phyloP scores from a whole-genome alignment of 2,329 filamentous ascomycete genomes.

The Teratosphaeria pseudoeucalypti region DNA sequence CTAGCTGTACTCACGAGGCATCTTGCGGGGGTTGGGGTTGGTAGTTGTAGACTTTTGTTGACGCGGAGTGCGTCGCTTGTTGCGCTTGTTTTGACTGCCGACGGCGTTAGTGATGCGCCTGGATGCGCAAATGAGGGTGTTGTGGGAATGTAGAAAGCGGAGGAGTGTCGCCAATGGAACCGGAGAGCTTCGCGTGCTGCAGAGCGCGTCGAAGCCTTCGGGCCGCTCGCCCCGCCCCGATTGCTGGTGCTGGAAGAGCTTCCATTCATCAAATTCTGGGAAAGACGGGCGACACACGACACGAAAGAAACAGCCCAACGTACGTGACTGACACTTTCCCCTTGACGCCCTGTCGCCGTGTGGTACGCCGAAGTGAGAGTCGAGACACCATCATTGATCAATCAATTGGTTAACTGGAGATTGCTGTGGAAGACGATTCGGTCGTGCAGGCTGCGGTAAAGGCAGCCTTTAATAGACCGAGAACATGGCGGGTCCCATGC shows the following conservation, averaged over 20 bases:
- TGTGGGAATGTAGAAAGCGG: not conserved
- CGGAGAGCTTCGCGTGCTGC: not conserved
- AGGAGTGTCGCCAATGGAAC: not conserved
- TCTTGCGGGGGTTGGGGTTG: slow-evolving; percentile 3
- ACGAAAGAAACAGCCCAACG: not conserved
- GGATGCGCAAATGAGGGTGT: not conserved
- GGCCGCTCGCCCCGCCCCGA: too few relatives aligned
- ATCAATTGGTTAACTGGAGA: not conserved
- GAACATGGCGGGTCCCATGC: slow-evolving; percentile 47
- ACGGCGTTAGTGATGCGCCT: not conserved
- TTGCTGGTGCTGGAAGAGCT: not conserved
- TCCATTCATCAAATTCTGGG: not conserved
- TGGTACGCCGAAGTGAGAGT: not conserved
- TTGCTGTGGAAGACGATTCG: not conserved
- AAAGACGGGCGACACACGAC: not conserved
- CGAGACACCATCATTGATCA: not conserved
- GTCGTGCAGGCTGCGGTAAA: not conserved
- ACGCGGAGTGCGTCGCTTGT: not conserved
- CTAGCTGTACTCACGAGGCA: slow-evolving; percentile 18
- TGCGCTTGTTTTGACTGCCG: not conserved
- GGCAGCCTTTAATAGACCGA: not conserved
- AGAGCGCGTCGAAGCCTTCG: not conserved
- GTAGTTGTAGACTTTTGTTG: not conserved
- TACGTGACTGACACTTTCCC: not conserved
- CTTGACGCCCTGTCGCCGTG: not conserved